A percentile compares a stretch with the other conserved stretches of the same genome.
These are phyloP conservation scores for Neocallimastix lanati DNA, from an alignment of 192 early-diverging fungal species.

Conservation along the genomic window DNA sequence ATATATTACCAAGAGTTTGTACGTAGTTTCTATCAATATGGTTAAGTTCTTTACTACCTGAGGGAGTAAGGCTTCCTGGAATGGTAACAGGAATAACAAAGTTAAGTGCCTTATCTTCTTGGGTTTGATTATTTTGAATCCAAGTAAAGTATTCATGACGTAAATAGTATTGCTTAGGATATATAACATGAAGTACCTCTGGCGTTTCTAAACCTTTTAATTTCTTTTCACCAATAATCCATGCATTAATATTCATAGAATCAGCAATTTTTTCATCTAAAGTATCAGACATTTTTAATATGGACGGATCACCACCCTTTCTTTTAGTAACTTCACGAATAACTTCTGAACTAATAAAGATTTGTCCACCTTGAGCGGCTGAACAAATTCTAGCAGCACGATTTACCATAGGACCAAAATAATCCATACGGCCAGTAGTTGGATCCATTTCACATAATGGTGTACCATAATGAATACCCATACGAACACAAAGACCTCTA, in stretches of 20 bases:
- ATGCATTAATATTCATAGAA: slow-evolving; percentile 40
- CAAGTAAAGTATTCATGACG: slow-evolving; percentile 11
- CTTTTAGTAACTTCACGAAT: slow-evolving; percentile 27
- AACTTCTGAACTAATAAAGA: slow-evolving; percentile 70
- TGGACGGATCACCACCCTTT: slow-evolving; percentile 4
- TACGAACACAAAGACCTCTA: slow-evolving; percentile 71
- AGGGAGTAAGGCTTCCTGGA: too few relatives aligned
- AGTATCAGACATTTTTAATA: slow-evolving; percentile 13
- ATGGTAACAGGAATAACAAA: too few relatives aligned
- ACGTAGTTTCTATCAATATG: slow-evolving; percentile 23
- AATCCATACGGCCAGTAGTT: slow-evolving; percentile 83
- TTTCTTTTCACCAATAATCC: slow-evolving; percentile 64
- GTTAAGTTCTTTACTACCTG: not conserved
- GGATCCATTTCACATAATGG: slow-evolving; percentile 77
- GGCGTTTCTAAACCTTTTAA: slow-evolving; percentile 81
- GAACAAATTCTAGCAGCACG: slow-evolving; percentile 63
- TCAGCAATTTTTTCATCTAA: slow-evolving; percentile 28
- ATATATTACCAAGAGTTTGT: slow-evolving; percentile 22
- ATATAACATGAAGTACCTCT: slow-evolving; percentile 54
- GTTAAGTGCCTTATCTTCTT: too few relatives aligned
- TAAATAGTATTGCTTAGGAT: slow-evolving; percentile 1
- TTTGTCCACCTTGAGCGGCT: slow-evolving; percentile 77
- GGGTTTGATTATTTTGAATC: slow-evolving; percentile 13
- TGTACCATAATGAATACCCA: slow-evolving; percentile 81
- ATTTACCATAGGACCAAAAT: slow-evolving; percentile 89